Conservation (phyloP, 192 early-diverging fungal genomes). For the Rhizophagus prolifer region DNA sequence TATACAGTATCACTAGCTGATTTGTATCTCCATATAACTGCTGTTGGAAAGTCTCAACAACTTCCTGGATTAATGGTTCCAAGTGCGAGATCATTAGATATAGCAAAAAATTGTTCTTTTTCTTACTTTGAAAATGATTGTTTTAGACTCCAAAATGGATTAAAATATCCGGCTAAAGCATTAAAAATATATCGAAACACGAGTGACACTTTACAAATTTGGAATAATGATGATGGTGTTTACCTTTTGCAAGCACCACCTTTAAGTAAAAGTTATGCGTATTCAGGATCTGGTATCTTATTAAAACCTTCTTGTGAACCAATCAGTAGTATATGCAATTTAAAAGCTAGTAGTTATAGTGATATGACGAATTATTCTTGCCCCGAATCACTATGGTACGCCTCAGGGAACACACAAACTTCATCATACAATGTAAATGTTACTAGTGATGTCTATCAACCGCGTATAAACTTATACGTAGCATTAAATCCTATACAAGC, state of each 20-base stretch:
- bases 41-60: neutral
- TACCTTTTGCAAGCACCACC: neutral
- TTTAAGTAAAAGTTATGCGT: neutral
- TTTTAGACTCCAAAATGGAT: neutral
- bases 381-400: neutral
- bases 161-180: neutral
- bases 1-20: neutral
- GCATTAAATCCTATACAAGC: neutral
- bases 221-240: neutral
- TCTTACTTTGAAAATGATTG: neutral
- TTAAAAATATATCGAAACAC: neutral
- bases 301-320: neutral
- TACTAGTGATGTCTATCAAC: neutral
- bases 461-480: no score
- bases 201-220: neutral
- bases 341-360: neutral
- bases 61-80: neutral
- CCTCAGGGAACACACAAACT: neutral
- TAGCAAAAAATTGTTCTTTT: conserved; percentile 1
- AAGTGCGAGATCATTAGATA: neutral
- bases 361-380: neutral
- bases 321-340: neutral
- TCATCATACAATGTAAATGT: neutral
- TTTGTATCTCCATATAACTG: conserved; percentile 1
- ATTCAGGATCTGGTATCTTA: neutral